Percentiles rank a stretch among this genome's conserved stretches.
These are phyloP conservation scores for Torulaspora globosa DNA, from an alignment of 1,139 yeast species.

Conservation along the genomic window DNA sequence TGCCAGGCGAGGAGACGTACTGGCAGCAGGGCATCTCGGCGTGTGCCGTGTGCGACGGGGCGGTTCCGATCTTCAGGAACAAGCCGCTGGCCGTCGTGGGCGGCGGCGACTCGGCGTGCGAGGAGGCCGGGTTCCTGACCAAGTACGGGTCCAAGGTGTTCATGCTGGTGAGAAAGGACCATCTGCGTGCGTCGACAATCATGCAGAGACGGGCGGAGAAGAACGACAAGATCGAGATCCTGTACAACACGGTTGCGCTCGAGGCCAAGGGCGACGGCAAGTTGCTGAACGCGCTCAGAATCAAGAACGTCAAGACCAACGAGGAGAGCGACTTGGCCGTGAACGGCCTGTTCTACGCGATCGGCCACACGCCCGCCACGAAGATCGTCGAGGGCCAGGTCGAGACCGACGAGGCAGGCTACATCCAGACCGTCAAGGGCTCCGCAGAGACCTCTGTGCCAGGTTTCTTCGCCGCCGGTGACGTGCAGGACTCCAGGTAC, in stretches of 20 bases:
- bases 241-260: conserved; percentile 78
- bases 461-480: conserved; percentile 98
- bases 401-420: conserved; percentile 82
- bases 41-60: conserved; percentile 99
- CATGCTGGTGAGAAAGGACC: conserved; percentile 89
- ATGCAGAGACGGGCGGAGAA: conserved; percentile 89
- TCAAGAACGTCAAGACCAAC: conserved; percentile 70
- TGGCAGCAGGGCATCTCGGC: conserved; percentile 99
- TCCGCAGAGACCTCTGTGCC: conserved; percentile 78
- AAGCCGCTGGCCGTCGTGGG: conserved; percentile 96
- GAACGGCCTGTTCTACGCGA: conserved; percentile 94
- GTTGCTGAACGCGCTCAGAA: conserved; percentile 53
- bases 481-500: conserved; percentile 92
- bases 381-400: conserved; percentile 70
- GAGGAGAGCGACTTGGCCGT: conserved; percentile 67
- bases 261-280: conserved; percentile 95
- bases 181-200: conserved; percentile 87
- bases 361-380: conserved; percentile 97
- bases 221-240: conserved; percentile 84
- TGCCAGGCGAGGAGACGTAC: conserved; percentile 95
- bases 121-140: conserved; percentile 93
- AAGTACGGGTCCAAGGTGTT: conserved; percentile 95
- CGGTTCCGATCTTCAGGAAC: conserved; percentile 96
- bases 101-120: conserved; percentile 99
- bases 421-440: conserved; percentile 85